Evolutionary conservation across 2,329 filamentous ascomycete genomes (phyloP).

Genomic region (Raffaelea albimanens): DNA sequence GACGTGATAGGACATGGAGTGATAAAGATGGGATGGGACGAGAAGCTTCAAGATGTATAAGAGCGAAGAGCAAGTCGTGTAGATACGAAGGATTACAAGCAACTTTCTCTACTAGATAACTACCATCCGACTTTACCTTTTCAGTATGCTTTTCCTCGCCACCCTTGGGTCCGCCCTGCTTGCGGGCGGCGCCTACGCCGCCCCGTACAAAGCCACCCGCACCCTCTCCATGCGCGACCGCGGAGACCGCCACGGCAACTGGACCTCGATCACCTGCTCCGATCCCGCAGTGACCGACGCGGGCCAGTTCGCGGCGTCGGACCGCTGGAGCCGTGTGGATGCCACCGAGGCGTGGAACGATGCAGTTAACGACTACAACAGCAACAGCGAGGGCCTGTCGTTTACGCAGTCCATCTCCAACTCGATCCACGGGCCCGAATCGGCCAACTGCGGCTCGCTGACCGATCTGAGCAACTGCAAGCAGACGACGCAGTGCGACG

Average conservation of each 20-base stretch:
- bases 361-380: neutral
- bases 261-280: neutral
- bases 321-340: neutral
- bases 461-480: conserved; percentile 6
- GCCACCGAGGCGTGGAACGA: neutral
- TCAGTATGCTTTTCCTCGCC: no score
- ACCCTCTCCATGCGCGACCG: no score
- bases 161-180: no score
- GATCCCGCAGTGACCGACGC: neutral
- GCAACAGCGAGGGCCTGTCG: neutral
- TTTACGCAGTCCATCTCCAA: conserved; percentile 13
- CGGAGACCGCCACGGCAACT: neutral
- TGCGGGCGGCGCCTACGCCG: no score
- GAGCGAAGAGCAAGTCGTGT: no score
- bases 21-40: no score
- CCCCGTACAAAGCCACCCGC: no score
- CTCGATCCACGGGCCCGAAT: neutral
- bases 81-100: no score
- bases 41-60: no score
- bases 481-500: neutral
- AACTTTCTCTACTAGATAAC: no score
- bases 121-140: no score
- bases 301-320: neutral
- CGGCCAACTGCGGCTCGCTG: conserved; percentile 1
- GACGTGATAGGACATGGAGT: no score